Base-by-base conservation (phyloP, 1,139 yeast genomes). In the Lodderomyces theae region DNA sequence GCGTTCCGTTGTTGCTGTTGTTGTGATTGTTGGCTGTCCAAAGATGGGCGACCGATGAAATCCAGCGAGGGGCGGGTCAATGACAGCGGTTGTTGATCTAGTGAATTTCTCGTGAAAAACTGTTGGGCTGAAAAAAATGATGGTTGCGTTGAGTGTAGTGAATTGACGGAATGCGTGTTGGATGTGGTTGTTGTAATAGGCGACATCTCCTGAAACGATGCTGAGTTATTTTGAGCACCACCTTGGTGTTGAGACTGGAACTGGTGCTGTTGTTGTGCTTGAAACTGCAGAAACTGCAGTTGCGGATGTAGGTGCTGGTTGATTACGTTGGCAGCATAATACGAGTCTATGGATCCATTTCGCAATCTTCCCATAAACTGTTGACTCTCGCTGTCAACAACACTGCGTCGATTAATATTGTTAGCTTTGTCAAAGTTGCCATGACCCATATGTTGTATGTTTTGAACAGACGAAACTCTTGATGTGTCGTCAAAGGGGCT, bases 171-270 rank as follows among this genome's bases (percentile, higher is more conserved):
- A 0, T 72, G 75, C 0, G 77, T 68, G 34, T 67, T 57, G 2
- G 76, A 70, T 0, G 75, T 70, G 13, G 74, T 69, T 2, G 77
- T 71, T 11, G 77, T 70, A 38, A 71, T 51, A 1, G 77, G 77
- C 15, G 72, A 64, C 36, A 72, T 53, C 19, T 71, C 77, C 35
- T 51, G 49, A 40, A 46, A 36, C 5, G 31, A 13, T 34, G 51
- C 41, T 7, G 37, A 19, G 22, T 41, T 44, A 17, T 34, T 40
- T 26, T 37, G 41, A 3, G 18, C 18, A 15, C n/a, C n/a, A 16
- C n/a, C 31, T 6, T 13, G 18, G 13, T 28, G 31, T n/a, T 28
- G 31, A 28, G 7, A 28, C 31, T 28, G 31, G 23, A 42, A 30
- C 8, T 35, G 38, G 3, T 24, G 31, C 13, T 18, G 34, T n/a